Percentiles rank a stretch among this genome's conserved stretches.
phyloP scores from a whole-genome alignment of 2,329 filamentous ascomycete genomes.

The Emmonsiellopsis sp. region DNA sequence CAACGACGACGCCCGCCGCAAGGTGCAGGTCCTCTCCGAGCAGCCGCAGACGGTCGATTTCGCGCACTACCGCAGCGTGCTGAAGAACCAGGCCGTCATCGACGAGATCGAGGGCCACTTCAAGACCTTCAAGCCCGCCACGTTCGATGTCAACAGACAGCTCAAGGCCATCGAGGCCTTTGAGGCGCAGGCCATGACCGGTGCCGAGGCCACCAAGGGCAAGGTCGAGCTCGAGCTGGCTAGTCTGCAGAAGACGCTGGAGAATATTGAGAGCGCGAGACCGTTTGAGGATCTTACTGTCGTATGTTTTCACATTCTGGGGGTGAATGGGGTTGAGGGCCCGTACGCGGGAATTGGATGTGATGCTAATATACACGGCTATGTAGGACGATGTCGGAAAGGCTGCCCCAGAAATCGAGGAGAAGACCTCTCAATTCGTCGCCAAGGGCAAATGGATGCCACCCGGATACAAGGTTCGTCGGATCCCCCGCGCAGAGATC shows the following conservation, averaged over 20 bases:
- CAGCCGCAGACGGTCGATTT: slow-evolving; percentile 86
- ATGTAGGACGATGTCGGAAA: slow-evolving; percentile 83
- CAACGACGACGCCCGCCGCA: slow-evolving; percentile 96
- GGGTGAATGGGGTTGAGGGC: not conserved
- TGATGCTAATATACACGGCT: slow-evolving; percentile 3
- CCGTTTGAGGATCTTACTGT: slow-evolving; percentile 97
- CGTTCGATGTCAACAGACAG: slow-evolving; percentile 88
- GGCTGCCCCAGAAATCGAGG: slow-evolving; percentile 92
- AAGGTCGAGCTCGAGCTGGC: slow-evolving; percentile 91
- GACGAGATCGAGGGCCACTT: slow-evolving; percentile 98
- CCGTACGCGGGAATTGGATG: not conserved
- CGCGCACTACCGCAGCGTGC: slow-evolving; percentile 74
- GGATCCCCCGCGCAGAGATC: not conserved
- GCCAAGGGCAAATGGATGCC: slow-evolving; percentile 98
- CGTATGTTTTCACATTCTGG: slow-evolving; percentile 50
- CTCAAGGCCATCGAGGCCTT: slow-evolving; percentile 98
- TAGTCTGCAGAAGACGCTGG: slow-evolving; percentile 87
- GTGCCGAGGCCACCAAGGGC: slow-evolving; percentile 91
- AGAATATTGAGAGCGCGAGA: slow-evolving; percentile 93
- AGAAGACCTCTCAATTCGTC: slow-evolving; percentile 90
- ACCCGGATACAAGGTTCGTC: slow-evolving; percentile 92
- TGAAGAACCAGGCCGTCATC: slow-evolving; percentile 94
- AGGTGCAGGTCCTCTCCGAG: slow-evolving; percentile 75
- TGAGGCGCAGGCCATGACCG: slow-evolving; percentile 93
- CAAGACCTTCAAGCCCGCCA: slow-evolving; percentile 78